Percentiles rank a stretch among this genome's conserved stretches.
These are phyloP conservation scores for Pleurostoma richardsiae DNA, from an alignment of 2,329 filamentous ascomycete species.

Conservation along the genomic window DNA sequence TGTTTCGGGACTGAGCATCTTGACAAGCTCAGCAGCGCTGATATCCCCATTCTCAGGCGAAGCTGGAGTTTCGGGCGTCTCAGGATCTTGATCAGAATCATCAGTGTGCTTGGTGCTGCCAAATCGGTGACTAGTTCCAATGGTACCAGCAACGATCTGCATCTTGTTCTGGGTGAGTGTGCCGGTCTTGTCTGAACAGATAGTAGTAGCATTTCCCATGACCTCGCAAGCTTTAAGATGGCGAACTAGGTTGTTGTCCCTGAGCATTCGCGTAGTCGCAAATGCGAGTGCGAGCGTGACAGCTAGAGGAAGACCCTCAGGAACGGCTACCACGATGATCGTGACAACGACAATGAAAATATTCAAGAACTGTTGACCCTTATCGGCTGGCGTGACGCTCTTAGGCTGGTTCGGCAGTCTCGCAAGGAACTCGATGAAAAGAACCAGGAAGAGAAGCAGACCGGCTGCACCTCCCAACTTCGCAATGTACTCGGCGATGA, in stretches of 20 bases:
- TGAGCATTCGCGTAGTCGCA: slow-evolving; percentile 72
- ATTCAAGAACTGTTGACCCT: slow-evolving; percentile 72
- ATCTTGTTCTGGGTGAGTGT: slow-evolving; percentile 66
- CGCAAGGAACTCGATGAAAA: slow-evolving; percentile 81
- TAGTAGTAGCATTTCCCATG: slow-evolving; percentile 73
- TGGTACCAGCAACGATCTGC: slow-evolving; percentile 57
- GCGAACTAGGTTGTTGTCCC: slow-evolving; percentile 72
- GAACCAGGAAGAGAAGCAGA: slow-evolving; percentile 73
- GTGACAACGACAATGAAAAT: slow-evolving; percentile 77
- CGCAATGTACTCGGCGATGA: slow-evolving; percentile 72
- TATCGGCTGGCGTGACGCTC: slow-evolving; percentile 55
- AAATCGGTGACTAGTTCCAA: slow-evolving; percentile 53
- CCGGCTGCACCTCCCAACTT: slow-evolving; percentile 74
- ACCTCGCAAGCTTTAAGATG: slow-evolving; percentile 75
- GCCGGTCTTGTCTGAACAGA: slow-evolving; percentile 65
- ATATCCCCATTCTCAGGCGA: slow-evolving; percentile 24
- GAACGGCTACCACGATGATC: slow-evolving; percentile 75
- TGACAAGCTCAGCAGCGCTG: slow-evolving; percentile 39
- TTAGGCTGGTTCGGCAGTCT: slow-evolving; percentile 49
- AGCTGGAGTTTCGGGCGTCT: slow-evolving; percentile 3
- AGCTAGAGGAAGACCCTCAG: slow-evolving; percentile 70
- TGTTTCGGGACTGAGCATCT: slow-evolving; percentile 37
- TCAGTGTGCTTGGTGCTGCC: slow-evolving; percentile 30
- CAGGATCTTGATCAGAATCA: slow-evolving; percentile 6
- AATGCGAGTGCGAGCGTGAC: slow-evolving; percentile 75